Evolutionary conservation across 1,284 basidiomycete genomes (phyloP), one percentile per base, ranked within the genome.

Genomic region (Neotropicomus parvogracilis): DNA sequence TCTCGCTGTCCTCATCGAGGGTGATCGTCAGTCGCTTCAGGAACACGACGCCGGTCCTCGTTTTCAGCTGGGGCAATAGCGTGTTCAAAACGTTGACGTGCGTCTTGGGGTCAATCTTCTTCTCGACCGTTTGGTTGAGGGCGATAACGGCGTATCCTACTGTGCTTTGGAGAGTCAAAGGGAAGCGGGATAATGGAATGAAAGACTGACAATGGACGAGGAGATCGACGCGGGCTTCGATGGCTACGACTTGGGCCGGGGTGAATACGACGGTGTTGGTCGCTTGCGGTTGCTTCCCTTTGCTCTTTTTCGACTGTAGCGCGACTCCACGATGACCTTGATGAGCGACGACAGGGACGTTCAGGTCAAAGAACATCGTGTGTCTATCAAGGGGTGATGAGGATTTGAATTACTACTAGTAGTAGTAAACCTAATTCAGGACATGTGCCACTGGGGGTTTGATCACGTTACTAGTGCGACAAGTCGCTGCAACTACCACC

Each of bases 111-210:
- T 88, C 85, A n/a, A 89, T 72, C 54, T 79, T 84, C 46, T 80
- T 79, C 48, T 79, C 68, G 10, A 83, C 72, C 0, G 76, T 80
- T 57, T 90, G 87, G 56, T 80, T 84, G 52, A 91, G 73, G 1
- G 82, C 85, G 40, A 90, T 65, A 14, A 88, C 79, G 19, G 81
- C 78, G 65, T 90, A 91, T 78, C 88, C 87, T 74, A 91, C 87
- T 90, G 71, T 43, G 43, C 50, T 53, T 52, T 14, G 7, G 45
- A 44, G 24, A 11, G 52, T 65, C 43, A 65, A 54, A 43, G 24
- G 33, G 16, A 24, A n/a, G 17, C 9, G 9, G 12, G 19, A 24
- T 13, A 34, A 4, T 1, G 10, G 10, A 14, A 17, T n/a, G 54
- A 55, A 32, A 41, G n/a, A 58, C 55, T 43, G 50, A 82, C 80